Conservation (phyloP, 495 filamentous ascomycete genomes). For the Aspergillus coremiiformis region DNA sequence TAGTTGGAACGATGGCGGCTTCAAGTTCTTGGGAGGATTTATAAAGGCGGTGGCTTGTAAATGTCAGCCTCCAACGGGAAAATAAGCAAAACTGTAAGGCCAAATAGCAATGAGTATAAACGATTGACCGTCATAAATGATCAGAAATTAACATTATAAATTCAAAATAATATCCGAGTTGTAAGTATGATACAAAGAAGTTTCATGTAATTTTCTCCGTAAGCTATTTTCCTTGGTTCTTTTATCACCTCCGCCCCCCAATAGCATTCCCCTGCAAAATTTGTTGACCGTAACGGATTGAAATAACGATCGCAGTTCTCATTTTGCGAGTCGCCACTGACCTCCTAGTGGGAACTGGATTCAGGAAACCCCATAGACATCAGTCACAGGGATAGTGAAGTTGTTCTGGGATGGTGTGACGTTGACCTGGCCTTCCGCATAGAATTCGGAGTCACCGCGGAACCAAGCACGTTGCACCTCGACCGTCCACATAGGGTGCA, state of each 20-base stretch:
- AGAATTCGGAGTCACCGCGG: slow-evolving; percentile 12
- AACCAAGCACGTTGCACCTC: slow-evolving; percentile 30
- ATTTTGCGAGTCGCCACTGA: not conserved
- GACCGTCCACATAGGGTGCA: slow-evolving; percentile 28
- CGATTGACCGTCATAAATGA: slow-evolving; percentile 1
- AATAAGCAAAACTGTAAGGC: no score
- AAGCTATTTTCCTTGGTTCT: not conserved
- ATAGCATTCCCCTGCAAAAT: not conserved
- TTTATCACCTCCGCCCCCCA: no score
- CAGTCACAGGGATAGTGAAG: slow-evolving; percentile 20
- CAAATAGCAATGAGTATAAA: no score
- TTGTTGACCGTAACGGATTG: not conserved
- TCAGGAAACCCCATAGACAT: slow-evolving; percentile 26
- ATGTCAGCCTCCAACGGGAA: no score
- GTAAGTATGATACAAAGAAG: not conserved
- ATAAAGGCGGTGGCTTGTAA: no score
- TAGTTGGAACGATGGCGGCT: not conserved
- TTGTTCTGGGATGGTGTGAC: slow-evolving; percentile 11
- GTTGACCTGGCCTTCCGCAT: slow-evolving; percentile 15
- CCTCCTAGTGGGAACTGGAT: not conserved
- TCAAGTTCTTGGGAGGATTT: no score
- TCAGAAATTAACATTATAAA: slow-evolving; percentile 1
- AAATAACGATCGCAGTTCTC: not conserved
- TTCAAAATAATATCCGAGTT: not conserved
- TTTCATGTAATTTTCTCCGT: not conserved